These are phyloP conservation scores for Prunella vulgaris DNA, from an alignment of 257 asterid genomes.

Conservation along the genomic window DNA sequence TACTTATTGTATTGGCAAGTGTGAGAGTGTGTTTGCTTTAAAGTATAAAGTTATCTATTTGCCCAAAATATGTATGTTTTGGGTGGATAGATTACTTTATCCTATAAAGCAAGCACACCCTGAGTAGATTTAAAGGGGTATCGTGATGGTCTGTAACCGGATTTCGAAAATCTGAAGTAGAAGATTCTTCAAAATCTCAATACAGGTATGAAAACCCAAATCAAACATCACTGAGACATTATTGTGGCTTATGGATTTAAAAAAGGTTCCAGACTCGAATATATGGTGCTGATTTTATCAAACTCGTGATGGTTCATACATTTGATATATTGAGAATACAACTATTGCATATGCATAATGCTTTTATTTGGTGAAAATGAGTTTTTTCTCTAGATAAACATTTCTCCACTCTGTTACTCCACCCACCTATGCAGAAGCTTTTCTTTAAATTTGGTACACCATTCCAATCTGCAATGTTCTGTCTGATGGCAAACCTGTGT, in stretches of 20 bases:
- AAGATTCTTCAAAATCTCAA: neutral
- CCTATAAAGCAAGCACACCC: too few species aligned
- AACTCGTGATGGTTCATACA: neutral
- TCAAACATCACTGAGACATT: neutral
- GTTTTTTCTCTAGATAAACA: neutral
- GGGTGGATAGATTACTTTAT: too few species aligned
- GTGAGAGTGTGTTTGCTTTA: too few species aligned
- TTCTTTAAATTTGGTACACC: neutral
- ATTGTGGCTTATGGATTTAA: neutral
- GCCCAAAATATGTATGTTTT: too few species aligned
- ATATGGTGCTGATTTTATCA: neutral
- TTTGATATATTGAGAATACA: neutral
- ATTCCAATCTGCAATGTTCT: slow-evolving; percentile 42
- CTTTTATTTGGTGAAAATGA: neutral
- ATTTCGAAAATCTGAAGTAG: too few species aligned
- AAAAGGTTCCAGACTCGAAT: neutral
- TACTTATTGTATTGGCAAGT: too few species aligned
- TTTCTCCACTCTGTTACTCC: neutral
- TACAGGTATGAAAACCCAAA: neutral
- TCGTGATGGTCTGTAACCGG: too few species aligned
- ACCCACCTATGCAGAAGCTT: neutral
- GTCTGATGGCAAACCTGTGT: slow-evolving; percentile 56
- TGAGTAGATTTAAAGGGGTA: too few species aligned
- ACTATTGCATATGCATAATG: neutral
- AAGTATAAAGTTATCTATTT: too few species aligned